A percentile compares a stretch with the other conserved stretches of the same genome.
phyloP scores from a whole-genome alignment of 208 protist species.

The Wallacemonas sp. region DNA sequence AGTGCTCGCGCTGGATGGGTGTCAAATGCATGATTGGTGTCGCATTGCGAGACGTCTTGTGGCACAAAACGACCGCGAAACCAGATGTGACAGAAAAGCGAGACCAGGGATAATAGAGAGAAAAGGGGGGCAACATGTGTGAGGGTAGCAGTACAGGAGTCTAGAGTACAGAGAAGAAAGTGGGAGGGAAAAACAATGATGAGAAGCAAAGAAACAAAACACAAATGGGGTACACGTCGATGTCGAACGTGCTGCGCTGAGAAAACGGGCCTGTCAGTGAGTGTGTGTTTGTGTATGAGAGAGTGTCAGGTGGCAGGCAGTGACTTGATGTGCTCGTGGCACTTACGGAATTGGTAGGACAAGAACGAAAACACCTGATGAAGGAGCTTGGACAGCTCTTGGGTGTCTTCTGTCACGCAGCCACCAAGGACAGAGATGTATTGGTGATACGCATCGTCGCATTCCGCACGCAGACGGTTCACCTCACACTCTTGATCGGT shows the following conservation, averaged over 20 bases:
- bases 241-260: no score
- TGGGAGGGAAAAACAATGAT: constrained; percentile 6
- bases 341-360: constrained; percentile 43
- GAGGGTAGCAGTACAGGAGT: background rate
- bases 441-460: constrained; percentile 21
- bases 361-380: constrained; percentile 27
- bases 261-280: no score
- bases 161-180: constrained; percentile 2
- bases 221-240: background rate
- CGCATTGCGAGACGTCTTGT: no score
- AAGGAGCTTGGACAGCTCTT: constrained; percentile 5
- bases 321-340: constrained; percentile 21
- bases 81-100: background rate
- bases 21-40: no score
- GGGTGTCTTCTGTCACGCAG: constrained; percentile 25
- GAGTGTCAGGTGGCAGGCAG: background rate
- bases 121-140: background rate
- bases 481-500: constrained; percentile 25
- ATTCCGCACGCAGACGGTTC: constrained; percentile 26
- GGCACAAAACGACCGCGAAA: no score
- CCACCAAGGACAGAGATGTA: constrained; percentile 16
- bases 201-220: constrained; percentile 5
- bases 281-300: no score
- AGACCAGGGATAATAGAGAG: background rate
- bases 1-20: no score